Percentiles rank a stretch among this genome's conserved stretches.
phyloP scores from a whole-genome alignment of 1,139 yeast genomes.

The Taphrina deformans region DNA sequence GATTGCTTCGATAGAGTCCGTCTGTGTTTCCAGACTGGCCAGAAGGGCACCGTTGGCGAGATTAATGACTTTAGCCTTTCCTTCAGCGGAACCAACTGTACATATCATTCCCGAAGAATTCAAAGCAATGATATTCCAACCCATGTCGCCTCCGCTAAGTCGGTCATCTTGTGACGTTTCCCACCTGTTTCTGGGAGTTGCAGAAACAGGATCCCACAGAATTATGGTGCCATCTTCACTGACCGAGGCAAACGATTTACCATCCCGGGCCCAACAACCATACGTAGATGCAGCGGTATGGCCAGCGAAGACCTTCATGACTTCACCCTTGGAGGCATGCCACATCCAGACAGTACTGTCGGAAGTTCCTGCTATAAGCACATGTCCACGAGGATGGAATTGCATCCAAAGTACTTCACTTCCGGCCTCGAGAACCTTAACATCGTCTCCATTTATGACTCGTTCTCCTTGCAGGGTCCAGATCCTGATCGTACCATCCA shows the following conservation, averaged over 20 bases:
- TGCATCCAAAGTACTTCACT: constrained; percentile 79
- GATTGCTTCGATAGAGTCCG: constrained; percentile 36
- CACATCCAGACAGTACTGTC: constrained; percentile 97
- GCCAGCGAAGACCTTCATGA: constrained; percentile 70
- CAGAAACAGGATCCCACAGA: constrained; percentile 86
- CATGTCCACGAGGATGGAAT: constrained; percentile 68
- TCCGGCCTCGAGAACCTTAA: constrained; percentile 76
- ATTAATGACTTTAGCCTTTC: constrained; percentile 74
- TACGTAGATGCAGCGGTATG: constrained; percentile 57
- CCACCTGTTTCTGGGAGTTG: constrained; percentile 40
- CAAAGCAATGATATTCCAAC: constrained; percentile 35
- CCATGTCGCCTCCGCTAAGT: constrained; percentile 85
- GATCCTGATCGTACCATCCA: constrained; percentile 82
- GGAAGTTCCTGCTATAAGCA: constrained; percentile 89
- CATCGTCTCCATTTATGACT: constrained; percentile 58
- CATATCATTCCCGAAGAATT: constrained; percentile 44
- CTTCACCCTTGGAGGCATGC: constrained; percentile 54
- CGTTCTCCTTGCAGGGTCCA: constrained; percentile 50
- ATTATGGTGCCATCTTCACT: constrained; percentile 88
- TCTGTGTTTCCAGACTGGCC: constrained; percentile 52
- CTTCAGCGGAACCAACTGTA: constrained; percentile 84
- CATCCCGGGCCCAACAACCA: constrained; percentile 43
- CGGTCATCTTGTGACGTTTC: constrained; percentile 44
- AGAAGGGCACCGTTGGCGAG: constrained; percentile 70
- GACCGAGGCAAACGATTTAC: constrained; percentile 57